These are phyloP conservation scores for Dicorynia guianensis DNA, from an alignment of 306 rosid species.

Conservation along the genomic window DNA sequence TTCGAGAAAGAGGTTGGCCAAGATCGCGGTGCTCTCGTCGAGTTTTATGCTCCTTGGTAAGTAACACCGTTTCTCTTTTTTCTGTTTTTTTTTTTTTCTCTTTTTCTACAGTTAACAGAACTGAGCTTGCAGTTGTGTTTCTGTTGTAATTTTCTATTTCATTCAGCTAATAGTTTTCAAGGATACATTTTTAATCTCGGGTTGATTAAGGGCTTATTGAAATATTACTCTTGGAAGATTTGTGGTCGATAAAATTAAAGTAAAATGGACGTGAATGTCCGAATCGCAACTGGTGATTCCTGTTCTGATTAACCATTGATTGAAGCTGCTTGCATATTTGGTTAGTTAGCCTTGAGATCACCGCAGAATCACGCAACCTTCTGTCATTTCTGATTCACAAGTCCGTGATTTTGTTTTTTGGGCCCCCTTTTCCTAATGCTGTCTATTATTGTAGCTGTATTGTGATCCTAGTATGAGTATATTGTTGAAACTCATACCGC, in stretches of 20 bases:
- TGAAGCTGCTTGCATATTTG: neutral
- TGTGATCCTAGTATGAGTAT: neutral
- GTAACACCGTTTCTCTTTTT: neutral
- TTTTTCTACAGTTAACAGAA: no score
- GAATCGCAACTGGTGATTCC: neutral
- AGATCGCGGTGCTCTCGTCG: slow-evolving; percentile 83
- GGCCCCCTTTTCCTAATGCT: neutral
- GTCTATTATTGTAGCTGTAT: neutral
- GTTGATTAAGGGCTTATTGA: no score
- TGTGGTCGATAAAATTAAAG: no score
- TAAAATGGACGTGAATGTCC: neutral
- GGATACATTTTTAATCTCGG: no score
- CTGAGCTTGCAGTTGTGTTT: no score
- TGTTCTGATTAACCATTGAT: neutral
- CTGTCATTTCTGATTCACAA: neutral
- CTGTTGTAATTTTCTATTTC: no score
- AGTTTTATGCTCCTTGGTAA: slow-evolving; percentile 97
- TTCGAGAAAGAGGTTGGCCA: slow-evolving; percentile 85
- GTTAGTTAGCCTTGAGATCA: neutral
- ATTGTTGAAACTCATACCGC: neutral
- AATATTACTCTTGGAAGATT: no score
- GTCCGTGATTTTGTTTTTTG: no score
- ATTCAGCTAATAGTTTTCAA: no score
- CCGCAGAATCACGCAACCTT: neutral
- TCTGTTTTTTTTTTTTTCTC: no score